Percentiles rank a stretch among this genome's conserved stretches.
Evolutionary conservation across 306 rosid genomes (phyloP).

Genomic region (Cicer arietinum): DNA sequence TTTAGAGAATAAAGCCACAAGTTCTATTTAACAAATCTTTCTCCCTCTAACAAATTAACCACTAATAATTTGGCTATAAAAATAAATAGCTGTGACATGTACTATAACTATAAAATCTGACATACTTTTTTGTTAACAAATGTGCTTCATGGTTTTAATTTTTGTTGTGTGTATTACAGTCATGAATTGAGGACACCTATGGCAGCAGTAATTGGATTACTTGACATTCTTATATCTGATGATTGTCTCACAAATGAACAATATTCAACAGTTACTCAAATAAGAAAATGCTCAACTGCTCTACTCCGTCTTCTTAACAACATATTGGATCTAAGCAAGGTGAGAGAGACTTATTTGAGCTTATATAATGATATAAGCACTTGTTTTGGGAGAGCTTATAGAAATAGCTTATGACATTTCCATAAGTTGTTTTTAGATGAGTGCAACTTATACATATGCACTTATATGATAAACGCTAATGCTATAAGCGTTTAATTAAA

Average conservation of each 20-base stretch:
- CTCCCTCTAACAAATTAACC: too few species aligned
- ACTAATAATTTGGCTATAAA: too few species aligned
- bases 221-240: constrained; percentile 95
- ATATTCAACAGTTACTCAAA: constrained; percentile 87
- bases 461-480: too few species aligned
- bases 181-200: constrained; percentile 98
- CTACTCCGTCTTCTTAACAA: constrained; percentile 95
- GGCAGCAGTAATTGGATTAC: constrained; percentile 98
- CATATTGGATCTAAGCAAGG: constrained; percentile 97
- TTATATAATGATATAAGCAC: too few species aligned
- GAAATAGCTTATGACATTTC: too few species aligned
- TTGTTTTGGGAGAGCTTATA: too few species aligned
- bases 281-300: constrained; percentile 95
- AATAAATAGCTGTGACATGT: not conserved
- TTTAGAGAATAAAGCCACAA: too few species aligned
- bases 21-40: too few species aligned
- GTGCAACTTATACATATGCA: too few species aligned
- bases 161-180: constrained; percentile 56
- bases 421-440: too few species aligned
- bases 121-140: not conserved
- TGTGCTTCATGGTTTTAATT: constrained; percentile 21
- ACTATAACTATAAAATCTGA: not conserved
- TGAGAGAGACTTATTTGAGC: not conserved
- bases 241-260: constrained; percentile 97
- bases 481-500: too few species aligned